Base-by-base conservation (phyloP, 805 yeast genomes). In the Hanseniaspora jakobsenii region DNA sequence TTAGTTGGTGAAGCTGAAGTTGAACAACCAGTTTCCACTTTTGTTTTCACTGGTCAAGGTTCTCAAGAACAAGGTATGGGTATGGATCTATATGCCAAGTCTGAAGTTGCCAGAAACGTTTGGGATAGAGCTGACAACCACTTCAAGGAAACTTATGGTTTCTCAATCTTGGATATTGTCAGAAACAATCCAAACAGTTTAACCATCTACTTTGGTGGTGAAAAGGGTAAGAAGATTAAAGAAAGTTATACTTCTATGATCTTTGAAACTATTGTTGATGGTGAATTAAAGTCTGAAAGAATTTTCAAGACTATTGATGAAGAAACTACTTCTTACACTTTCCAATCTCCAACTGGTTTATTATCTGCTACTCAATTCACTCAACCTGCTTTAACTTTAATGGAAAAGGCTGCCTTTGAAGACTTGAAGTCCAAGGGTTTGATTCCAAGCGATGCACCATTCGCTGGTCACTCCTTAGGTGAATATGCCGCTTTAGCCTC, bases 21-120 rank as follows among this genome's bases (percentile, higher is more conserved):
- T 58, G 97, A 91, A 56, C 99, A 91, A 69, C 98, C 99, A 27
- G 81, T 80, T 44, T 83, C 97, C 35, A 81, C 98, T 17, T 91
- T 83, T 63, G 94, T 91, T 48, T 91, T 93, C 69, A 91, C 99
- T 52, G 99, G 98, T 61, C 99, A 91, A 72, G 99, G 99, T 65
- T 89, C 98, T 49, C 99, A 91, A 68, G 98, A 93, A 66, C 98
- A 93, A 71, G 96, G 96, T 63, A 91, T 91, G 99, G 98, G 99
- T 73, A 91, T 91, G 99, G 98, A 91, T 65, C 74, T 91, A 61
- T 91, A 91, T 66, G 78, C 78, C 52, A 72, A 81, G 32, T 82
- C 95, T 40, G 86, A 76, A 24, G 95, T 91, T 62, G 98, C 99
- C 44, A 78, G 78, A 58, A 77, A 75, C 51, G 96, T 91, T 51